phyloP scores from a whole-genome alignment of 2,329 filamentous ascomycete genomes.

The Fusarium poae region DNA sequence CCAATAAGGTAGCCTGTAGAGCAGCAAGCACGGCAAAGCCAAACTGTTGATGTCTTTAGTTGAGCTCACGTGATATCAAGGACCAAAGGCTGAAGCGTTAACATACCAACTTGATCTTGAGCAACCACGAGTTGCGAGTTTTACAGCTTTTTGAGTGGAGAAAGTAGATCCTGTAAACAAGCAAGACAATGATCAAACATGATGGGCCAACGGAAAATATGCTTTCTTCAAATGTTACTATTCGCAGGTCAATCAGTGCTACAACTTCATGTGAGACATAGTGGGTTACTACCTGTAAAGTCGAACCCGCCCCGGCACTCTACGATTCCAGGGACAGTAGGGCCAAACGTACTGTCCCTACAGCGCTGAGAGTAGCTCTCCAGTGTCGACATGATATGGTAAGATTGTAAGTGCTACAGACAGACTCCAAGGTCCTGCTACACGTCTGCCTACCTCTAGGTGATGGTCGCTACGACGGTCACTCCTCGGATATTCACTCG shows the following conservation, averaged over 20 bases:
- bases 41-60: not conserved
- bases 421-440: too few relatives aligned
- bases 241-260: not conserved
- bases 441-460: too few relatives aligned
- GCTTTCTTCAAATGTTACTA: conserved; percentile 10
- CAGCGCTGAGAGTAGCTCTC: not conserved
- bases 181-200: not conserved
- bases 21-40: not conserved
- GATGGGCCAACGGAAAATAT: not conserved
- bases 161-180: not conserved
- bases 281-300: conserved; percentile 1
- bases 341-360: not conserved
- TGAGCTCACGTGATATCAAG: not conserved
- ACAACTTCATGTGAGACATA: not conserved
- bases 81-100: not conserved
- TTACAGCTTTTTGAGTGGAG: not conserved
- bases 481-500: too few relatives aligned
- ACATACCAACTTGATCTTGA: not conserved
- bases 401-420: too few relatives aligned
- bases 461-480: too few relatives aligned
- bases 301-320: conserved; percentile 1
- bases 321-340: not conserved
- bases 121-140: not conserved
- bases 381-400: not conserved
- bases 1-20: not conserved